Base-by-base conservation (phyloP, 164 flowering plant species). In the Nymphaea thermarum region DNA sequence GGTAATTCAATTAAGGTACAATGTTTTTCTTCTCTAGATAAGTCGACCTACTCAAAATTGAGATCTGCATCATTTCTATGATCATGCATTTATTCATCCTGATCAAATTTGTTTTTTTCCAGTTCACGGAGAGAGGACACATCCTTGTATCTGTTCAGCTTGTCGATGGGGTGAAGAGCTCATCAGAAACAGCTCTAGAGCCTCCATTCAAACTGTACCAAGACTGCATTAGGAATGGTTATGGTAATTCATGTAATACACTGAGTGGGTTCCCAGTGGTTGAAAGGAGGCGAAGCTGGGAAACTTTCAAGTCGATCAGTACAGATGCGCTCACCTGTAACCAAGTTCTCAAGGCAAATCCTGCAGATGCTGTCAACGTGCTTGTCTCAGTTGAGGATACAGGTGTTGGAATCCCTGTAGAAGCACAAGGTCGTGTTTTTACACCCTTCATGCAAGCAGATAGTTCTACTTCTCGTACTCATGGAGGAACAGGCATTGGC, bases 401-500 rank as follows among this genome's bases (percentile, higher is more conserved):
- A 4, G 99, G 99, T 63, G 81, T 57, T 2, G 98, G 99, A 53
- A 94, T 94, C 71, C 96, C 99, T 66, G 62, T 69, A 4, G 96
- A 94, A 70, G 95, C 91, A 18, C 99, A 90, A 71, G 65, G 86
- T 60, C 88, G 87, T 2, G 78, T 94, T 67, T 94, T 94, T 79
- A 90, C 92, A 17, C 99, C 96, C 43, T 94, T 94, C 72, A 87
- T 94, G 96, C 99, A 94, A 71, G 99, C 86, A 3, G 87, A 84
- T 15, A 87, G 92, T 18, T 89, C 98, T 42, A 87, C 85, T 66
- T 83, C 98, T 14, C 82, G 97, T 51, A 86, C 72, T 12, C 87
- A 86, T 72, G 99, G 98, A 16, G 99, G 99, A 59, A 94, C 99
- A 5, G 99, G 99, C 8, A 94, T 94, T 43, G 99, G 99, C 25